Percentiles rank a stretch among this genome's conserved stretches.
Conservation (phyloP, 2,329 filamentous ascomycete genomes). For the Apiospora saccharicola region DNA sequence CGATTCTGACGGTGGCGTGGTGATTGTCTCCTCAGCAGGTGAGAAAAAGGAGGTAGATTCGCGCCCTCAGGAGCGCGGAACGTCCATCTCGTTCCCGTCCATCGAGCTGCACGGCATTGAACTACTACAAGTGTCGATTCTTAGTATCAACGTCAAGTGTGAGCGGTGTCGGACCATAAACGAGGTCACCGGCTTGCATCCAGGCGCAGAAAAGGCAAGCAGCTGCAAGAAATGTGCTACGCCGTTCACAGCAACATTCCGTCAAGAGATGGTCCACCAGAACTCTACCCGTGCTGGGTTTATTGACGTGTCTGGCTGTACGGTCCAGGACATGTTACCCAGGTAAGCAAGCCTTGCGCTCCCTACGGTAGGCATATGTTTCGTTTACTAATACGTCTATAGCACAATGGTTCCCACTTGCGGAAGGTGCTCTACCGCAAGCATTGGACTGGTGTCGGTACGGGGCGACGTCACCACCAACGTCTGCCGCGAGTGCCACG, state of each 20-base stretch:
- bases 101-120: conserved; percentile 82
- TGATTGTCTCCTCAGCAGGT: conserved; percentile 38
- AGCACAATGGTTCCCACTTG: conserved; percentile 84
- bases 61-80: conserved; percentile 67
- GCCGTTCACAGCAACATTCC: conserved; percentile 61
- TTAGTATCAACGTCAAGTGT: conserved; percentile 79
- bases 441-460: conserved; percentile 74
- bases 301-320: conserved; percentile 78
- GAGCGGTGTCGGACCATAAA: conserved; percentile 77
- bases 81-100: conserved; percentile 80
- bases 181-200: conserved; percentile 72
- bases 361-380: background rate
- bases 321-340: conserved; percentile 77
- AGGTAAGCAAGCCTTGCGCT: conserved; percentile 50
- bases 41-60: conserved; percentile 45
- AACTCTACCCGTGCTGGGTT: conserved; percentile 80
- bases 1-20: conserved; percentile 48
- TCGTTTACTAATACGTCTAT: conserved; percentile 24
- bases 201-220: conserved; percentile 57
- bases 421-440: conserved; percentile 74
- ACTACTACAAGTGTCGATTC: conserved; percentile 70
- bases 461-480: conserved; percentile 77
- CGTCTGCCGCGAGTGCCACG: conserved; percentile 81
- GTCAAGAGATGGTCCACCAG: conserved; percentile 74
- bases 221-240: conserved; percentile 68